Percentiles rank a stretch among this genome's conserved stretches.
These are phyloP conservation scores for Gastrolobium bilobum DNA, from an alignment of 306 rosid species.

Conservation along the genomic window DNA sequence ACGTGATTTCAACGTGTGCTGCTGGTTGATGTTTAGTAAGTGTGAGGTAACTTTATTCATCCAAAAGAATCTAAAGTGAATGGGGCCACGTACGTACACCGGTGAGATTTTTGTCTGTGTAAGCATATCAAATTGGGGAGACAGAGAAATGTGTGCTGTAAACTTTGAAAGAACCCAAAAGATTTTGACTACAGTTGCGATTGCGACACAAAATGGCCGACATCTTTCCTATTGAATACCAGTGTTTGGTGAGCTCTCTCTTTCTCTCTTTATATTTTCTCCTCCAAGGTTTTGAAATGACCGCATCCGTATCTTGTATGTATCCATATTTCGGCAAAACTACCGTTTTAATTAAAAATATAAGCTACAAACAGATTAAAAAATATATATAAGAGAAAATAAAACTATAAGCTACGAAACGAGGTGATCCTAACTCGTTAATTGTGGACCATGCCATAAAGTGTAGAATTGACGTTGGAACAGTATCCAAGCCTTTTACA, in stretches of 20 bases:
- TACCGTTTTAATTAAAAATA: slow-evolving; percentile 4
- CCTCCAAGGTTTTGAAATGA: background rate
- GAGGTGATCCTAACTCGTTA: background rate
- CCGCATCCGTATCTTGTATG: background rate
- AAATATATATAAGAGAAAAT: too few relatives aligned
- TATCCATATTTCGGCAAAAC: background rate
- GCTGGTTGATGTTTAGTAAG: background rate
- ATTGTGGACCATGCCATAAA: background rate
- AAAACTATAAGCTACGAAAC: too few relatives aligned
- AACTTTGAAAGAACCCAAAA: slow-evolving; percentile 51
- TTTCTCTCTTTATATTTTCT: slow-evolving; percentile 20
- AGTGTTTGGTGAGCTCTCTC: slow-evolving; percentile 55
- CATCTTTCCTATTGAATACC: slow-evolving; percentile 45
- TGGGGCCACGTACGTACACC: background rate
- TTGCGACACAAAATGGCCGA: slow-evolving; percentile 68
- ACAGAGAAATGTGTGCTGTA: slow-evolving; percentile 21
- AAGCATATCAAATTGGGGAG: background rate
- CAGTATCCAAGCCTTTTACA: background rate
- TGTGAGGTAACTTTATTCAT: background rate
- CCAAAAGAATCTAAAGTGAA: background rate
- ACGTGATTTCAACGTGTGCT: background rate
- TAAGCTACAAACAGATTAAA: background rate
- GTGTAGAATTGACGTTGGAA: background rate
- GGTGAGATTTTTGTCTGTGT: slow-evolving; percentile 3
- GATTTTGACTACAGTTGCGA: slow-evolving; percentile 55